Percentiles rank a stretch among this genome's conserved stretches.
These are phyloP conservation scores for Dendrocalamus sinicus DNA, from an alignment of 176 grass and related monocot genomes.

Conservation along the genomic window DNA sequence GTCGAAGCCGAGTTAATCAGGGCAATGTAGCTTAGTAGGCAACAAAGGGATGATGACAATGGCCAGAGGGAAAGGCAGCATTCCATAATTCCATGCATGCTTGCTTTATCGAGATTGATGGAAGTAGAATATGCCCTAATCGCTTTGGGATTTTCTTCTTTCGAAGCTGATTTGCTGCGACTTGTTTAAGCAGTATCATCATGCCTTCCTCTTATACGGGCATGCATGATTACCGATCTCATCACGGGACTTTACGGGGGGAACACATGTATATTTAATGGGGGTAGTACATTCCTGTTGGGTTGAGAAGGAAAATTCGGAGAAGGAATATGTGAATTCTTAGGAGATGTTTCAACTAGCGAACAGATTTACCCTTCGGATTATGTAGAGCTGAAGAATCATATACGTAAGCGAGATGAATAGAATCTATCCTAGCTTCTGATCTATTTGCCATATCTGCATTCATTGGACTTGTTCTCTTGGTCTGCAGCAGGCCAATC, in stretches of 20 bases:
- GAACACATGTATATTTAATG: neutral
- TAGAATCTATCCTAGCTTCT: neutral
- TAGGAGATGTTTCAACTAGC: neutral
- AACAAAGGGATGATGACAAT: slow-evolving; percentile 35
- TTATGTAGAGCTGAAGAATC: neutral
- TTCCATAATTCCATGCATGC: slow-evolving; percentile 4
- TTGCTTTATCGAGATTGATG: slow-evolving; percentile 33
- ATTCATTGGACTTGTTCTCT: neutral
- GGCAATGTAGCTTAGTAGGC: slow-evolving; percentile 13
- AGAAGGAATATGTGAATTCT: neutral
- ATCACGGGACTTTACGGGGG: slow-evolving; percentile 4
- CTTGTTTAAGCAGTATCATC: slow-evolving; percentile 35
- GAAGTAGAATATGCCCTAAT: slow-evolving; percentile 4
- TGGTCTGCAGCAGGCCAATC: neutral
- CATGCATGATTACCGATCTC: slow-evolving; percentile 29
- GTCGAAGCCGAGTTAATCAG: too few relatives aligned
- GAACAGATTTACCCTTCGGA: neutral
- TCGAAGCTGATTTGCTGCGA: slow-evolving; percentile 17
- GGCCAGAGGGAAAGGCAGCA: neutral
- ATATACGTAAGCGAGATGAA: neutral
- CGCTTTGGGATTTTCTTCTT: slow-evolving; percentile 19
- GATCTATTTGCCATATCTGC: neutral
- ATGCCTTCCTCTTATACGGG: neutral
- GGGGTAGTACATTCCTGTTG: neutral
- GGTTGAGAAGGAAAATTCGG: neutral